These are phyloP conservation scores for Microdochium nivale DNA, from an alignment of 2,329 filamentous ascomycete genomes.

Conservation along the genomic window DNA sequence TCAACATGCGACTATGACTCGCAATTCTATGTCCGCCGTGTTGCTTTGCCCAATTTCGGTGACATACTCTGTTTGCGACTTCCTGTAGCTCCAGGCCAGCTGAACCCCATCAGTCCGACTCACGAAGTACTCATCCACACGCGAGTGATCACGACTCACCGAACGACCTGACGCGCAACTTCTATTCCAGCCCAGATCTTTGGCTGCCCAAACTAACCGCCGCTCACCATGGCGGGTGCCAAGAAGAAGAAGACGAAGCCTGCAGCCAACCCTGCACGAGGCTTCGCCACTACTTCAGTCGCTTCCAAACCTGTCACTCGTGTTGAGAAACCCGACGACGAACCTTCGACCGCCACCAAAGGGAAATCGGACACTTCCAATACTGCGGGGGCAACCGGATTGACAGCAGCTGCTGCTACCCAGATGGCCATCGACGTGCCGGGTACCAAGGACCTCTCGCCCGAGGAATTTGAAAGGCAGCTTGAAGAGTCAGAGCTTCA, in stretches of 20 bases:
- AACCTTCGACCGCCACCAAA: conserved; percentile 14
- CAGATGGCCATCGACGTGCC: conserved; percentile 13
- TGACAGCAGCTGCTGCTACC: conserved; percentile 7
- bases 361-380: conserved; percentile 3
- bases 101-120: too few relatives aligned
- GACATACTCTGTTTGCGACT: too few relatives aligned
- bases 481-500: conserved; percentile 89
- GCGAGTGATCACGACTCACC: too few relatives aligned
- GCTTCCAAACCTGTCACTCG: conserved; percentile 62
- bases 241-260: conserved; percentile 91
- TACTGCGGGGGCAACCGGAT: conserved; percentile 2
- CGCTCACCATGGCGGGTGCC: conserved; percentile 51
- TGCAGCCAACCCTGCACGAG: conserved; percentile 76
- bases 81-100: too few relatives aligned
- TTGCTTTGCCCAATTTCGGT: too few relatives aligned
- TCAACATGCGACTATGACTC: too few relatives aligned
- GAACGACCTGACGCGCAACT: too few relatives aligned
- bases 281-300: conserved; percentile 88
- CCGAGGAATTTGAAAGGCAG: conserved; percentile 84
- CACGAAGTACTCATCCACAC: too few relatives aligned
- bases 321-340: conserved; percentile 37
- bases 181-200: not conserved
- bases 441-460: conserved; percentile 48
- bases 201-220: too few relatives aligned
- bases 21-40: too few relatives aligned